Conservation (phyloP, 257 asterid species). For the Nicotiana tabacum region DNA sequence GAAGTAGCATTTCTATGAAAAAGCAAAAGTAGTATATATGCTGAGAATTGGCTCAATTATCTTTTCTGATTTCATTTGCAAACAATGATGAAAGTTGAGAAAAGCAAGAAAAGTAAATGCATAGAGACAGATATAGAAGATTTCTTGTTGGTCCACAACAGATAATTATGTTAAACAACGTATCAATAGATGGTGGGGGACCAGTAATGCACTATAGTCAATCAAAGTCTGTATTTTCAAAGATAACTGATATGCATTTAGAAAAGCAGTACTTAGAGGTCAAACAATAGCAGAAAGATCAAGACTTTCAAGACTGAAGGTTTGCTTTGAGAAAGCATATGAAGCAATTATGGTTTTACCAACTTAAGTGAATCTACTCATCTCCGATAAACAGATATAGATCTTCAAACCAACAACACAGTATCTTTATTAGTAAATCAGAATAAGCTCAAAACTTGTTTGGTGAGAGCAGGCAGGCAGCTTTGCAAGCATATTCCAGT, state of each 20-base stretch:
- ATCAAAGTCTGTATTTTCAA: background rate
- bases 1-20: conserved; percentile 22
- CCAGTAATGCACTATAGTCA: conserved; percentile 8
- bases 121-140: conserved; percentile 9
- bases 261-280: background rate
- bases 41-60: conserved; percentile 20
- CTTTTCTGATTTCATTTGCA: conserved; percentile 29
- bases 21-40: conserved; percentile 26
- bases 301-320: background rate
- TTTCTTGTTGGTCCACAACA: conserved; percentile 12
- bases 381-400: background rate
- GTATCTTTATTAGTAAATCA: background rate
- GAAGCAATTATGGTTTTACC: background rate
- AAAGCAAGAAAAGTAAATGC: conserved; percentile 21
- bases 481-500: background rate
- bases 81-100: conserved; percentile 27
- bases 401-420: background rate
- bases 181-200: background rate
- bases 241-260: background rate
- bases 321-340: background rate
- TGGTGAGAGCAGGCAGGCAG: background rate
- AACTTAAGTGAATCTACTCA: background rate
- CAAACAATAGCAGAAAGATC: background rate
- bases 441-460: background rate
- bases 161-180: background rate